Evolutionary conservation across 805 yeast species (phyloP).

Genomic region (Brettanomyces sp.): DNA sequence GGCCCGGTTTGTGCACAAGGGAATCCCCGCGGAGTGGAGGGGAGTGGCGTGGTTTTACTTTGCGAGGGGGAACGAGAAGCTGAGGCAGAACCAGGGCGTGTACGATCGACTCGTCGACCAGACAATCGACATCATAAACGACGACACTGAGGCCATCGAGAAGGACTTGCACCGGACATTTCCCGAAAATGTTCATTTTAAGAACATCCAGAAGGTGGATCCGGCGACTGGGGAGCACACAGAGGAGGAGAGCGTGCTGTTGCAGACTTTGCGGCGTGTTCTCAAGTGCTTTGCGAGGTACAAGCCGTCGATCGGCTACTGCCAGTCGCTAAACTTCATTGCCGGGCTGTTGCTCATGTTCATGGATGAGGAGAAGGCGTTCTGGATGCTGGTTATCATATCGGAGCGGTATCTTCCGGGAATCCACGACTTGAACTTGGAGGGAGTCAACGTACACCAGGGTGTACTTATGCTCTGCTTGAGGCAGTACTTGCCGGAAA

Average conservation of each 20-base stretch:
- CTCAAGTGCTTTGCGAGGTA: conserved; percentile 75
- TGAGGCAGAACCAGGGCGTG: conserved; percentile 62
- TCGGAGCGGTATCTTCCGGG: conserved; percentile 84
- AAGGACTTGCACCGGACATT: conserved; percentile 90
- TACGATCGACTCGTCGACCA: conserved; percentile 61
- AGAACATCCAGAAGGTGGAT: conserved; percentile 24
- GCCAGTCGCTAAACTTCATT: conserved; percentile 88
- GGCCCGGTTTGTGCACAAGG: conserved; percentile 76
- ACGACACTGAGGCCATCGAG: conserved; percentile 82
- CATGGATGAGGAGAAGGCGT: conserved; percentile 81
- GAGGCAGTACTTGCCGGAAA: conserved; percentile 71
- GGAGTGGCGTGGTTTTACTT: conserved; percentile 96
- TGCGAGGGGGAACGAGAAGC: conserved; percentile 61
- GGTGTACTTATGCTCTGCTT: conserved; percentile 87
- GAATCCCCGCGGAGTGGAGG: conserved; percentile 95
- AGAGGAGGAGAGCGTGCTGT: conserved; percentile 50
- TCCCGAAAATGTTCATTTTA: conserved; percentile 84
- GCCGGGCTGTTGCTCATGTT: conserved; percentile 81
- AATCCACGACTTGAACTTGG: conserved; percentile 79
- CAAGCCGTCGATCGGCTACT: conserved; percentile 87
- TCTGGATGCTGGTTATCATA: conserved; percentile 92
- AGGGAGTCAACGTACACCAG: conserved; percentile 92
- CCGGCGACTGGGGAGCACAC: conserved; percentile 6
- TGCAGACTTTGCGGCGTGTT: conserved; percentile 69
- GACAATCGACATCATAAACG: conserved; percentile 44